Evolutionary conservation across 169 alveolate species (phyloP).

Genomic region (Amoebophrya sp.): DNA sequence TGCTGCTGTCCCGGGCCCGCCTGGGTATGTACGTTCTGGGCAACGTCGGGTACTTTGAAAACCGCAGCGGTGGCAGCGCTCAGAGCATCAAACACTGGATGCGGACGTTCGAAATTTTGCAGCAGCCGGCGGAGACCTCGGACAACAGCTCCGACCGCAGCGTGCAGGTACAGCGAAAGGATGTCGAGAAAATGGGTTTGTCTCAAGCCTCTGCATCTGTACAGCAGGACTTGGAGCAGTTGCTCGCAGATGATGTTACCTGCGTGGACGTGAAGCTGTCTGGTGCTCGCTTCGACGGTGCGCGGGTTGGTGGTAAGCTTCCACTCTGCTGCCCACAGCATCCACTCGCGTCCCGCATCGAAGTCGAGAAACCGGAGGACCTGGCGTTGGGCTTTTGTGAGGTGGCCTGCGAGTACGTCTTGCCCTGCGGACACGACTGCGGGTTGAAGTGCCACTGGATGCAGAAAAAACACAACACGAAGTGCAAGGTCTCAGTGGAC

Average conservation of each 20-base stretch:
- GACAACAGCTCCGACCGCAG: neutral
- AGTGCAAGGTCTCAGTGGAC: constrained; percentile 28
- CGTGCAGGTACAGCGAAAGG: neutral
- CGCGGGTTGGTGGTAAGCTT: constrained; percentile 37
- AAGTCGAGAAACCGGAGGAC: neutral
- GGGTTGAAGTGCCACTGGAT: constrained; percentile 42
- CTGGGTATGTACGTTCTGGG: constrained; percentile 42
- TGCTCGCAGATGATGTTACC: neutral
- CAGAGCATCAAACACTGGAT: constrained; percentile 35
- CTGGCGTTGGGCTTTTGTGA: neutral
- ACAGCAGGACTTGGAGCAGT: neutral
- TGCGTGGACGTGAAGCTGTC: neutral
- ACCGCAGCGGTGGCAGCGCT: neutral
- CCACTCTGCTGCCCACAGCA: constrained; percentile 43
- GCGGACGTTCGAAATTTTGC: constrained; percentile 35
- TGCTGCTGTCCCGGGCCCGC: constrained; percentile 41
- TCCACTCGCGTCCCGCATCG: neutral
- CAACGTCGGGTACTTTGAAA: constrained; percentile 42
- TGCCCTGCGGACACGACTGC: constrained; percentile 31
- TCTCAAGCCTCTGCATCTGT: too few relatives aligned
- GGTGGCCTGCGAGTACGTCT: constrained; percentile 8
- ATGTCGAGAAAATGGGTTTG: too few relatives aligned
- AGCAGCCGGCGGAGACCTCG: neutral
- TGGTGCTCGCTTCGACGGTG: neutral
- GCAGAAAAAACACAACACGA: constrained; percentile 30